Evolutionary conservation across 805 yeast species (phyloP).

Genomic region (Ascoidea tarda): DNA sequence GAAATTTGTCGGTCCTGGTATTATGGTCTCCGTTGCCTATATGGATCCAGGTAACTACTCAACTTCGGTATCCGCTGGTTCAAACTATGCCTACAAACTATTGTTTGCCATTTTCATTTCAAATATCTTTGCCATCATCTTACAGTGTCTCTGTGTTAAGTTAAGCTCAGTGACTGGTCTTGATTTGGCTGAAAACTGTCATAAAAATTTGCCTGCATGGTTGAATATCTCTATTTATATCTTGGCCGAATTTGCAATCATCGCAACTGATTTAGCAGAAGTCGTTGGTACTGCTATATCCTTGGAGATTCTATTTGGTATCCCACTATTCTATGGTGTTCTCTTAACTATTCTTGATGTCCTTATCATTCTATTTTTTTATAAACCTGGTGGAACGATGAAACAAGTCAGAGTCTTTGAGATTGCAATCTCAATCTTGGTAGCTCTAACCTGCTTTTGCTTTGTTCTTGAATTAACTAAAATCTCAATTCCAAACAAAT

Average conservation of each 20-base stretch:
- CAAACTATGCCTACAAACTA: slow-evolving; percentile 53
- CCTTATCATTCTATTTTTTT: slow-evolving; percentile 61
- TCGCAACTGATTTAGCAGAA: slow-evolving; percentile 89
- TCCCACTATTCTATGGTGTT: slow-evolving; percentile 69
- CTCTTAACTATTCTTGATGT: slow-evolving; percentile 73
- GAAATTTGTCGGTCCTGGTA: slow-evolving; percentile 65
- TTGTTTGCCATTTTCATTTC: slow-evolving; percentile 52
- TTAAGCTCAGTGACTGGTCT: slow-evolving; percentile 71
- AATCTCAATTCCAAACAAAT: slow-evolving; percentile 37
- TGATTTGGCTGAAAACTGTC: slow-evolving; percentile 67
- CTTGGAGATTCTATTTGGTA: slow-evolving; percentile 55
- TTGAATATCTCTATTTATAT: slow-evolving; percentile 46
- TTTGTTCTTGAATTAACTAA: slow-evolving; percentile 56
- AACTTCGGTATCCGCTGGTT: slow-evolving; percentile 72
- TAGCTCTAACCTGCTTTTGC: slow-evolving; percentile 61
- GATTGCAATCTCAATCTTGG: slow-evolving; percentile 55
- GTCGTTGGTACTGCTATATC: slow-evolving; percentile 91
- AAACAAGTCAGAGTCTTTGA: slow-evolving; percentile 68
- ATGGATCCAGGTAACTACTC: slow-evolving; percentile 83
- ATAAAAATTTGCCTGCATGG: slow-evolving; percentile 46
- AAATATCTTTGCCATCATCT: slow-evolving; percentile 56
- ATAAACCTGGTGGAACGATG: slow-evolving; percentile 66
- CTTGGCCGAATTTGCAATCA: slow-evolving; percentile 74
- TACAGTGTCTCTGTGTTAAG: slow-evolving; percentile 61
- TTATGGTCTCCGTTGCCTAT: slow-evolving; percentile 67